phyloP scores from a whole-genome alignment of 257 asterid species.

The Salvia miltiorrhiza region DNA sequence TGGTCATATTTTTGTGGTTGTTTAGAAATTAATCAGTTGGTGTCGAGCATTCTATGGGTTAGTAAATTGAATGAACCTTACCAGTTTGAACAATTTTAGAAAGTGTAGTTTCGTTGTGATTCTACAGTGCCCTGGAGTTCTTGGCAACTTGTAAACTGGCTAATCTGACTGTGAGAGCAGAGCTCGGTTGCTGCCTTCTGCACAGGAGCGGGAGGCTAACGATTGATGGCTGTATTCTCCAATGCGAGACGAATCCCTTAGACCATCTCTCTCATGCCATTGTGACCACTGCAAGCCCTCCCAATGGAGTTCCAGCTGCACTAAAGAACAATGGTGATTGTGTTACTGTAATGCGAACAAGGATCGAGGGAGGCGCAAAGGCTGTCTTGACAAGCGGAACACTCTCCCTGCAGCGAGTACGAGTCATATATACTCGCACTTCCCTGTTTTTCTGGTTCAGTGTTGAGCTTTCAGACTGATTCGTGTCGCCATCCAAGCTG shows the following conservation, averaged over 20 bases:
- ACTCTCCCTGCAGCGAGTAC: conserved; percentile 74
- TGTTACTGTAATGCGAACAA: conserved; percentile 70
- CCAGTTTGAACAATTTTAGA: not conserved
- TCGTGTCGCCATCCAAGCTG: not conserved
- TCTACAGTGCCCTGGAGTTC: conserved; percentile 83
- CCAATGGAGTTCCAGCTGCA: conserved; percentile 35
- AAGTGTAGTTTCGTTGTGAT: conserved; percentile 16
- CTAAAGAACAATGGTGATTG: conserved; percentile 36
- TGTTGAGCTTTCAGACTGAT: conserved; percentile 36
- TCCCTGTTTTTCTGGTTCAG: conserved; percentile 85
- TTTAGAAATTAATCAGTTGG: not conserved
- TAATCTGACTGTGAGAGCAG: conserved; percentile 89
- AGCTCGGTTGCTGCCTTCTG: conserved; percentile 95
- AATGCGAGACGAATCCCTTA: conserved; percentile 83
- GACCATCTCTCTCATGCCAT: conserved; percentile 96
- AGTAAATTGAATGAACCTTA: not conserved
- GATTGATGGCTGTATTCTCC: conserved; percentile 85
- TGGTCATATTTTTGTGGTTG: not conserved
- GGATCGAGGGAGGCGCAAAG: conserved; percentile 96
- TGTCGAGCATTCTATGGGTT: too few relatives aligned
- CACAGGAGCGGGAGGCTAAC: conserved; percentile 92
- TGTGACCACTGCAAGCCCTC: conserved; percentile 68
- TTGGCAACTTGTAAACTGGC: conserved; percentile 83
- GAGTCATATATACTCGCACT: conserved; percentile 75
- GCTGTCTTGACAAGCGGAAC: conserved; percentile 88